Evolutionary conservation across 2,329 filamentous ascomycete genomes (phyloP).

Genomic region (Teratosphaeria destructans): DNA sequence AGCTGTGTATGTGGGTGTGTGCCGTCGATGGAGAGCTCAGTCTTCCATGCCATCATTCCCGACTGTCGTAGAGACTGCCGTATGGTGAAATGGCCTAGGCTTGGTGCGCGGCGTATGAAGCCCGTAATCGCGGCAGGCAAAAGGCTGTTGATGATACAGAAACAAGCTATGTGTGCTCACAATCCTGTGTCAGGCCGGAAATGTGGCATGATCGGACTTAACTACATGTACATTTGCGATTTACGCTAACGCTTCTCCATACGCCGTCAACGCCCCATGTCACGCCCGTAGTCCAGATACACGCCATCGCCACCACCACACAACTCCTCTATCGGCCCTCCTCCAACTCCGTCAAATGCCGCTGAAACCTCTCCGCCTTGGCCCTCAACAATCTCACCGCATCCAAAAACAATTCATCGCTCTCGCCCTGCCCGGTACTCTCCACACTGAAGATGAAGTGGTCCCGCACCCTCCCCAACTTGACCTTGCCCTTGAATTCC

Average conservation of each 20-base stretch:
- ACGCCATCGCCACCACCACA: no score
- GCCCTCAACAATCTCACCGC: constrained; percentile 73
- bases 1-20: no score
- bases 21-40: no score
- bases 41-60: no score
- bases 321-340: constrained; percentile 16
- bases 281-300: background rate
- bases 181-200: no score
- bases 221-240: background rate
- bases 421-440: constrained; percentile 90
- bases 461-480: constrained; percentile 77
- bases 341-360: constrained; percentile 47
- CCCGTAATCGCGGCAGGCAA: no score
- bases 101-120: no score
- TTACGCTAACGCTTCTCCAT: background rate
- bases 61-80: no score
- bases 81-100: no score
- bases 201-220: no score
- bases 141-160: no score
- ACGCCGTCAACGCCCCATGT: background rate
- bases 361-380: constrained; percentile 67
- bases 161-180: no score
- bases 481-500: constrained; percentile 93
- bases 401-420: constrained; percentile 87
- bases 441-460: constrained; percentile 97